Evolutionary conservation across 129 eudicot genomes (phyloP), one percentile per base, ranked within the genome.

Genomic region (Mikania micrantha): DNA sequence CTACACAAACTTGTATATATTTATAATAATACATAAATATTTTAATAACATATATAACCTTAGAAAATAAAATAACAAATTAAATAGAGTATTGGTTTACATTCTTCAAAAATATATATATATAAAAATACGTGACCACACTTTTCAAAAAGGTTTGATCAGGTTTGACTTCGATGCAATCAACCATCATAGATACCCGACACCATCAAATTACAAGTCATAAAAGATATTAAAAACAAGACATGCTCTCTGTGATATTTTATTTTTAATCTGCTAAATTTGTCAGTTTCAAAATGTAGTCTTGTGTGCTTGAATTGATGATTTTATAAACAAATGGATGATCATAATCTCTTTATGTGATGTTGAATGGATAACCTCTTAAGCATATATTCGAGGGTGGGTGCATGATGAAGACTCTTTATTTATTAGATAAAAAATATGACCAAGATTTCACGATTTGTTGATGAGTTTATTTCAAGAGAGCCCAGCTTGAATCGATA

Each of bases 81-180:
- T n/a, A n/a, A n/a, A n/a, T n/a, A n/a, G n/a, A n/a, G n/a, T n/a
- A 19, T 32, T 25, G 0, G 29, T 31, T 49, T 21, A 67, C 48
- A 49, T 67, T 21, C n/a, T 34, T 67, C 50, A 19, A 12, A 22
- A 24, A 22, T 34, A 1, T n/a, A 7, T 25, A 45, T 38, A 38
- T 50, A 15, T 19, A 50, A 21, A 53, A 11, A 22, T 45, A 52
- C 27, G 9, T 27, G 64, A 52, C 36, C 28, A 29, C 74, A 15
- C 64, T 36, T 69, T 53, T 69, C 52, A 36, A 53, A 69, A 69
- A 53, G 49, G 64, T 69, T 53, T 52, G 64, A 47, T 49, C 50
- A 52, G 63, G 48, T 69, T 69, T 69, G 74, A 69, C 74, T 53
- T 68, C 73, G 35, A 50, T 22, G 52, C 36, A 69, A 54, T 52